These are phyloP conservation scores for Coemansia sp. DNA, from an alignment of 192 early-diverging fungal species.

Conservation along the genomic window DNA sequence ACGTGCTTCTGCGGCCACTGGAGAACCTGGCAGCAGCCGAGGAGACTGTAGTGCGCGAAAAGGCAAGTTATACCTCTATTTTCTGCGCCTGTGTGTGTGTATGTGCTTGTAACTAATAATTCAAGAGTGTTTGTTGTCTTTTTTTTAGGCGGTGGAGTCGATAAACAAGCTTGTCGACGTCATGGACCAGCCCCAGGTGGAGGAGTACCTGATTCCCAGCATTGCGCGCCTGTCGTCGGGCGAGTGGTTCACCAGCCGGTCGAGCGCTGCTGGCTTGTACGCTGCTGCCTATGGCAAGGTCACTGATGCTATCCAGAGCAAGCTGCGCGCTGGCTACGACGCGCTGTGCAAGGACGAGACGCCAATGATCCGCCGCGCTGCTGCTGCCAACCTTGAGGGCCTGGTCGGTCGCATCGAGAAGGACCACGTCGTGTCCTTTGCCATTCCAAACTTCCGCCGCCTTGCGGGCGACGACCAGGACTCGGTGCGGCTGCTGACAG, in stretches of 20 bases:
- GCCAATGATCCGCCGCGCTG: slow-evolving; percentile 97
- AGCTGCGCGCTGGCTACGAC: slow-evolving; percentile 81
- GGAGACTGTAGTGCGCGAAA: slow-evolving; percentile 97
- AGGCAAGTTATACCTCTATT: slow-evolving; percentile 60
- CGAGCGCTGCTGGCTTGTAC: slow-evolving; percentile 92
- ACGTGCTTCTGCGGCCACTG: slow-evolving; percentile 85
- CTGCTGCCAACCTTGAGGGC: slow-evolving; percentile 66
- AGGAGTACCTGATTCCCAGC: slow-evolving; percentile 89
- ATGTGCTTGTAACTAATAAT: neutral
- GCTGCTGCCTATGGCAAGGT: slow-evolving; percentile 78
- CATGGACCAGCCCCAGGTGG: slow-evolving; percentile 80
- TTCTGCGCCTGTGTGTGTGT: neutral
- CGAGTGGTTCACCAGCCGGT: slow-evolving; percentile 98
- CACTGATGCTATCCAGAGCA: slow-evolving; percentile 75
- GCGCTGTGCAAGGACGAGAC: slow-evolving; percentile 91
- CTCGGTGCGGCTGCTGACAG: slow-evolving; percentile 94
- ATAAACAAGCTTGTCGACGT: slow-evolving; percentile 79
- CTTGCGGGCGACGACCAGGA: slow-evolving; percentile 90
- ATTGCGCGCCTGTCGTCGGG: slow-evolving; percentile 88
- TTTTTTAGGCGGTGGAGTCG: slow-evolving; percentile 87
- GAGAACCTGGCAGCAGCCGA: slow-evolving; percentile 98
- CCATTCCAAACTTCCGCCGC: slow-evolving; percentile 85
- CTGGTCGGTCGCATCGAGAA: slow-evolving; percentile 46
- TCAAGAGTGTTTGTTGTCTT: neutral
- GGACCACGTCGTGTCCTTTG: slow-evolving; percentile 75